These are phyloP conservation scores for Ophiostoma himal-ulmi DNA, from an alignment of 2,329 filamentous ascomycete genomes.

Conservation along the genomic window DNA sequence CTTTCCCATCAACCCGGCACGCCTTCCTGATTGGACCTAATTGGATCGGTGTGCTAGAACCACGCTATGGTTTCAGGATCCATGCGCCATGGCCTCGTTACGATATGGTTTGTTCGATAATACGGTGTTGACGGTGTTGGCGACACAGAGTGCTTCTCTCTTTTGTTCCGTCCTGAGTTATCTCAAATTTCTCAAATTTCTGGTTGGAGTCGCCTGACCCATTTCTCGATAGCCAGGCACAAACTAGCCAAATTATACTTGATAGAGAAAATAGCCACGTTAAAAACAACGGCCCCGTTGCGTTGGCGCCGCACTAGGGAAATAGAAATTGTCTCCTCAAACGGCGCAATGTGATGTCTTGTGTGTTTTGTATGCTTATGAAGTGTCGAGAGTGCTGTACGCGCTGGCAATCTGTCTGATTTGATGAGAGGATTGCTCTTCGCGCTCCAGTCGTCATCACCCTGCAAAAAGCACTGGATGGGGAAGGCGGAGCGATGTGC, in stretches of 20 bases:
- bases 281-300: background rate
- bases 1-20: slow-evolving; percentile 14
- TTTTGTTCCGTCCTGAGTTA: background rate
- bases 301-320: background rate
- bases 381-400: background rate
- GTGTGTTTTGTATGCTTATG: background rate
- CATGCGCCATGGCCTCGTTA: slow-evolving; percentile 19
- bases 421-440: background rate
- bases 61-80: slow-evolving; percentile 23
- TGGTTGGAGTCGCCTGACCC: background rate
- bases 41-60: slow-evolving; percentile 10
- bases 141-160: background rate
- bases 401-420: background rate
- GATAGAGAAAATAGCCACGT: background rate
- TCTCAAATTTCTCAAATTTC: background rate
- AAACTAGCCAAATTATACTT: background rate
- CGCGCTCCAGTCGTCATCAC: background rate
- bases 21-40: slow-evolving; percentile 20
- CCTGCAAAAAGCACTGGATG: background rate
- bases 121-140: too few species aligned
- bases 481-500: background rate
- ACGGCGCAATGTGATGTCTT: background rate
- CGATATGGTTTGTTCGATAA: background rate
- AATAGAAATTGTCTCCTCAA: background rate
- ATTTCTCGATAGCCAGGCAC: background rate